These are phyloP conservation scores for Cicer chorassanicum DNA, from an alignment of 306 rosid genomes.

Conservation along the genomic window DNA sequence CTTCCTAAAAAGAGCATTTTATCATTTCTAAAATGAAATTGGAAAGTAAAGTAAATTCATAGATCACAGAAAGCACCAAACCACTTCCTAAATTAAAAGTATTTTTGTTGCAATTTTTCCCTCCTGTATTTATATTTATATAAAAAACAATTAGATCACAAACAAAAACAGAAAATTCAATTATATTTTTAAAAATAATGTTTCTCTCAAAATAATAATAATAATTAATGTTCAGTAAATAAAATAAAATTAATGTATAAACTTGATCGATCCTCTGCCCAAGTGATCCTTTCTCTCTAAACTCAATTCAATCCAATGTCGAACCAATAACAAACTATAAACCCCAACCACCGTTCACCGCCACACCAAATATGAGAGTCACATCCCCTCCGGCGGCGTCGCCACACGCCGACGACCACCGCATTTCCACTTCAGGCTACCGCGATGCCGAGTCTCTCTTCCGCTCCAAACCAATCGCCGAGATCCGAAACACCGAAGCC, in stretches of 20 bases:
- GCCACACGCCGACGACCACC: constrained; percentile 51
- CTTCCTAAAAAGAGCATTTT: no score
- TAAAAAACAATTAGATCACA: no score
- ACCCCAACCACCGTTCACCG: constrained; percentile 26
- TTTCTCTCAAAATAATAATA: no score
- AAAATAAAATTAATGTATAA: background rate
- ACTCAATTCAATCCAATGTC: constrained; percentile 29
- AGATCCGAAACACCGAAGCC: constrained; percentile 81
- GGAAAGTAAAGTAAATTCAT: no score
- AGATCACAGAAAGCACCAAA: no score
- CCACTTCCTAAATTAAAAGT: no score
- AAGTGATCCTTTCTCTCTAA: constrained; percentile 20
- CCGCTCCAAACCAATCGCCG: constrained; percentile 77
- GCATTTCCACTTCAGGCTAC: constrained; percentile 52
- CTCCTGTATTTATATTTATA: no score
- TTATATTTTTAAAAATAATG: no score
- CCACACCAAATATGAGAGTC: constrained; percentile 49
- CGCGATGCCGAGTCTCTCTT: constrained; percentile 85
- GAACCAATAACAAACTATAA: constrained; percentile 21
- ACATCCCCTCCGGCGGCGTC: constrained; percentile 40
- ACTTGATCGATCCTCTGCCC: constrained; percentile 2
- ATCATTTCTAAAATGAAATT: no score
- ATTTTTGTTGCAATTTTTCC: no score
- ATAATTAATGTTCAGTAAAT: no score
- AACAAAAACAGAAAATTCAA: no score